A percentile compares a stretch with the other conserved stretches of the same genome.
Evolutionary conservation across 129 eudicot genomes (phyloP).

Genomic region (Artemisia argyi): DNA sequence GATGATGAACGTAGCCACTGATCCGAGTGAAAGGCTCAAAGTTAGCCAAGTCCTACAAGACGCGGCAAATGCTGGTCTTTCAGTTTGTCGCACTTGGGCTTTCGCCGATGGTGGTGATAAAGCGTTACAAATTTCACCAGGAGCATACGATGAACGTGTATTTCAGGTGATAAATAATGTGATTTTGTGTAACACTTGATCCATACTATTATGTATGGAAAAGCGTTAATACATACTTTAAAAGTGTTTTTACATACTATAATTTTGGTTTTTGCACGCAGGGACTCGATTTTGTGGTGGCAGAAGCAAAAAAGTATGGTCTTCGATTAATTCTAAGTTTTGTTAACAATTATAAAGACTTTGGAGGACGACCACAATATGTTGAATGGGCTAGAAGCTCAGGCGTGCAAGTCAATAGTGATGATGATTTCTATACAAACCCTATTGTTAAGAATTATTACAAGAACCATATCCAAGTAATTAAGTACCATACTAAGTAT

Average conservation of each 20-base stretch:
- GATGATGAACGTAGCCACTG: slow-evolving; percentile 81
- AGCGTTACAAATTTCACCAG: slow-evolving; percentile 80
- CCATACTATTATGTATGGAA: no score
- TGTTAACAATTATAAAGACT: slow-evolving; percentile 70
- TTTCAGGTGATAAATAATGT: slow-evolving; percentile 50
- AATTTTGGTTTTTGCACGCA: background rate
- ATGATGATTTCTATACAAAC: slow-evolving; percentile 68
- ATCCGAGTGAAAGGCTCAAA: slow-evolving; percentile 54
- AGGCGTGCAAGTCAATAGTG: slow-evolving; percentile 39
- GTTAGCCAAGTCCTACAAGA: slow-evolving; percentile 58
- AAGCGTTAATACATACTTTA: no score
- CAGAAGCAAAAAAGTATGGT: slow-evolving; percentile 68
- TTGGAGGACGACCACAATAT: slow-evolving; percentile 72
- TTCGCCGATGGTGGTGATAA: slow-evolving; percentile 71
- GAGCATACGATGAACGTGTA: slow-evolving; percentile 67
- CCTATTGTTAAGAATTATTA: slow-evolving; percentile 46
- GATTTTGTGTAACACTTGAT: no score
- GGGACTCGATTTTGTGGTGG: slow-evolving; percentile 75
- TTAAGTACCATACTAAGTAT: background rate
- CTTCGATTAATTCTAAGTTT: slow-evolving; percentile 63
- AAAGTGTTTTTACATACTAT: background rate
- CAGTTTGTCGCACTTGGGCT: slow-evolving; percentile 94
- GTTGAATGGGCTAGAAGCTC: slow-evolving; percentile 67
- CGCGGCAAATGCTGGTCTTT: slow-evolving; percentile 69
- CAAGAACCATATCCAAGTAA: slow-evolving; percentile 56